phyloP scores from a whole-genome alignment of 805 yeast species.

The Pichia insulana region DNA sequence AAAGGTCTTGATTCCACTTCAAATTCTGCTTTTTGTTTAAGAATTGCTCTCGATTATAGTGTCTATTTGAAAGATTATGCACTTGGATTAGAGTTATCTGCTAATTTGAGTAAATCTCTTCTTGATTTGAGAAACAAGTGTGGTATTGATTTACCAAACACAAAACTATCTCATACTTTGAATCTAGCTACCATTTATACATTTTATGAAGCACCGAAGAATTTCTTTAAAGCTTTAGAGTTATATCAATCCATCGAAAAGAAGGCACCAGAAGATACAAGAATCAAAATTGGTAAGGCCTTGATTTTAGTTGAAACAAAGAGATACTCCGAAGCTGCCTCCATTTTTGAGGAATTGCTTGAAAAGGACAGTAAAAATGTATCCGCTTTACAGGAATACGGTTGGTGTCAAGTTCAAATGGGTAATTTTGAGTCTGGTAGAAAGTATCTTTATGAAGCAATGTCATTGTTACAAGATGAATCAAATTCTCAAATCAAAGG shows the following conservation, averaged over 20 bases:
- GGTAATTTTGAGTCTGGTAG: constrained; percentile 47
- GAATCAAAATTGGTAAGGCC: constrained; percentile 77
- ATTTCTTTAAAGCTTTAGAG: constrained; percentile 64
- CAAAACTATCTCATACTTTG: constrained; percentile 53
- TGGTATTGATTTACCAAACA: constrained; percentile 39
- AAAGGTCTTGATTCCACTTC: constrained; percentile 17
- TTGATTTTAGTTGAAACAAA: constrained; percentile 63
- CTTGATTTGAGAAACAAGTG: constrained; percentile 39
- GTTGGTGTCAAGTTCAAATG: constrained; percentile 67
- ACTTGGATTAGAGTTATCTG: constrained; percentile 51
- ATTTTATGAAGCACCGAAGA: constrained; percentile 84
- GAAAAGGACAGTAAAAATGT: constrained; percentile 40
- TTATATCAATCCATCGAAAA: constrained; percentile 56
- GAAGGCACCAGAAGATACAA: constrained; percentile 30
- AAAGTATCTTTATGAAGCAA: constrained; percentile 35
- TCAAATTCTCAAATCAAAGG: constrained; percentile 1
- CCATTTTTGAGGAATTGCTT: constrained; percentile 33
- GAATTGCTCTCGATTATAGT: constrained; percentile 56
- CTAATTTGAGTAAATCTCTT: constrained; percentile 47
- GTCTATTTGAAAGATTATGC: constrained; percentile 55
- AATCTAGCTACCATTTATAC: constrained; percentile 71
- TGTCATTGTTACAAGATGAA: constrained; percentile 17
- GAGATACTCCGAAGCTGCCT: constrained; percentile 50
- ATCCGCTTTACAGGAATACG: constrained; percentile 58
- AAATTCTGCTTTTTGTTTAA: constrained; percentile 47